Percentiles rank a stretch among this genome's conserved stretches.
Evolutionary conservation across 306 rosid genomes (phyloP).

Genomic region (Malus fusca): DNA sequence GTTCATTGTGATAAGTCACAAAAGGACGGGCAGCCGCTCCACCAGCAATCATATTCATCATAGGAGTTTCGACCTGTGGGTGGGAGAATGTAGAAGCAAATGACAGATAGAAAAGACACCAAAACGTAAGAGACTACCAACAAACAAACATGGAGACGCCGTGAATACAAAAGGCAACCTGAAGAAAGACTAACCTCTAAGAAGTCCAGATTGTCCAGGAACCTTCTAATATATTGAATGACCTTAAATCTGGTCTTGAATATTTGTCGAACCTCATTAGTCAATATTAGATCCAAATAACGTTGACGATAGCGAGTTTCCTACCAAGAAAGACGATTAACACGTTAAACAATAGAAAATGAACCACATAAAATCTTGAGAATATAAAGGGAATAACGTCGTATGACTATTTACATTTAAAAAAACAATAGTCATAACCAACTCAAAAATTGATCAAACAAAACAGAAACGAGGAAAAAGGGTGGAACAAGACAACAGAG

Average conservation of each 20-base stretch:
- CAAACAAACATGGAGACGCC: background rate
- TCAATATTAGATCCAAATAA: constrained; percentile 84
- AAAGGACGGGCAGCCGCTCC: constrained; percentile 98
- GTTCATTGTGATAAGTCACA: constrained; percentile 86
- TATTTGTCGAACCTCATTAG: constrained; percentile 71
- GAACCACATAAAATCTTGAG: background rate
- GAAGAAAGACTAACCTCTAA: constrained; percentile 64
- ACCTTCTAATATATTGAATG: constrained; percentile 53
- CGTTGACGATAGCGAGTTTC: constrained; percentile 91
- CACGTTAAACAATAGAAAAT: background rate
- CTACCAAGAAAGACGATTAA: constrained; percentile 23
- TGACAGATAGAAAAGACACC: background rate
- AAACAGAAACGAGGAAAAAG: background rate
- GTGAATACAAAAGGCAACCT: background rate
- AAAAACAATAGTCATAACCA: background rate
- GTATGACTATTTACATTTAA: background rate
- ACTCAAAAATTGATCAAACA: background rate
- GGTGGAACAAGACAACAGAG: background rate
- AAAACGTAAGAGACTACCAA: background rate
- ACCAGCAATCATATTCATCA: constrained; percentile 98
- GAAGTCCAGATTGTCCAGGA: constrained; percentile 75
- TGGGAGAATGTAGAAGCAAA: constrained; percentile 1
- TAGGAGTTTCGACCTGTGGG: constrained; percentile 91
- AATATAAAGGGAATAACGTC: background rate
- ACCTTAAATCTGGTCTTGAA: constrained; percentile 71